These are phyloP conservation scores for Adansonia madagascariensis DNA, from an alignment of 441 rosid genomes.

Conservation along the genomic window DNA sequence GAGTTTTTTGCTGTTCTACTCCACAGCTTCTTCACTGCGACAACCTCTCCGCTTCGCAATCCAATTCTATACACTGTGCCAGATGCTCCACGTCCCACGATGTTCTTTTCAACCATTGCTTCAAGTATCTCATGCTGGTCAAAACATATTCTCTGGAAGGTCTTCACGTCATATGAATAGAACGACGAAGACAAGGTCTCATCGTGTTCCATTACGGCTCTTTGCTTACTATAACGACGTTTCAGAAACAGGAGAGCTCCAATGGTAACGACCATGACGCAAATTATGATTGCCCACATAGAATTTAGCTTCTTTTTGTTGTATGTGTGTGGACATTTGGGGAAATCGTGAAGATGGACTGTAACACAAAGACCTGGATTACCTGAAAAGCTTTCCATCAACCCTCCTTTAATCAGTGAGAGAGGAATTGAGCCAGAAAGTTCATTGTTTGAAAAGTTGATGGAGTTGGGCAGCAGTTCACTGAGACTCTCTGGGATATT, in stretches of 20 bases:
- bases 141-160: constrained; percentile 78
- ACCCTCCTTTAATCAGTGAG: constrained; percentile 65
- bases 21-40: constrained; percentile 89
- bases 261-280: constrained; percentile 50
- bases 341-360: constrained; percentile 51
- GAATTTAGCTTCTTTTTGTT: constrained; percentile 56
- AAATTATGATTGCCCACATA: constrained; percentile 61
- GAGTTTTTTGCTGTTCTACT: constrained; percentile 60
- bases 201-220: constrained; percentile 58
- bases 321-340: constrained; percentile 52
- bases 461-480: constrained; percentile 69
- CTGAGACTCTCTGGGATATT: constrained; percentile 68
- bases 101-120: constrained; percentile 77
- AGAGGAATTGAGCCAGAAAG: constrained; percentile 89
- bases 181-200: constrained; percentile 65
- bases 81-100: constrained; percentile 87
- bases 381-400: constrained; percentile 80
- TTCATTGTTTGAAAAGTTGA: constrained; percentile 74
- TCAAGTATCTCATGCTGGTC: constrained; percentile 71
- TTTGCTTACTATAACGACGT: constrained; percentile 51
- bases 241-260: constrained; percentile 66
- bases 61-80: constrained; percentile 80
- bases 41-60: constrained; percentile 65
- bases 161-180: constrained; percentile 75
- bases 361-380: constrained; percentile 84